A percentile compares a stretch with the other conserved stretches of the same genome.
Conservation (phyloP, 495 filamentous ascomycete genomes). For the Neurospora sp. region DNA sequence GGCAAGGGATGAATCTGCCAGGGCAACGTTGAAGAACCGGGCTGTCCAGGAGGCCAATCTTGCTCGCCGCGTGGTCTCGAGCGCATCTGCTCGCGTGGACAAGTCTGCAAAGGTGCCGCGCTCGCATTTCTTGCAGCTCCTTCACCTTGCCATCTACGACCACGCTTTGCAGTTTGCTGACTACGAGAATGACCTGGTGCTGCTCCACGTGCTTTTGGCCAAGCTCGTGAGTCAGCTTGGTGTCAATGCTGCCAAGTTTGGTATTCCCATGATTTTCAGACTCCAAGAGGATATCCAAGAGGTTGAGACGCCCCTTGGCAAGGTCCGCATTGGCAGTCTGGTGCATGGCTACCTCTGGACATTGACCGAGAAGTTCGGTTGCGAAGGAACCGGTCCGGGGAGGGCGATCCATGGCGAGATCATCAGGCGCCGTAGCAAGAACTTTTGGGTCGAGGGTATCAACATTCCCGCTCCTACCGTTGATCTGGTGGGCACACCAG, state of each 20-base stretch:
- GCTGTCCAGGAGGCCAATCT: conserved; percentile 22
- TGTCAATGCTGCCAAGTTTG: conserved; percentile 69
- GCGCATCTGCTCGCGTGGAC: conserved; percentile 49
- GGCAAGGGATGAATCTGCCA: conserved; percentile 44
- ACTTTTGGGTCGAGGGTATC: conserved; percentile 69
- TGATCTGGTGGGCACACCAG: conserved; percentile 37
- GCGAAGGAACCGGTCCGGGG: conserved; percentile 56
- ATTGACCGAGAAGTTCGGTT: conserved; percentile 65
- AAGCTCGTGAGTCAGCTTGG: conserved; percentile 66
- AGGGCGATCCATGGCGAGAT: conserved; percentile 66
- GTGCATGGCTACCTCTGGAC: conserved; percentile 82
- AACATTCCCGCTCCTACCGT: conserved; percentile 54
- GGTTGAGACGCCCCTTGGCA: conserved; percentile 49
- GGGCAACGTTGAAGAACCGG: conserved; percentile 25
- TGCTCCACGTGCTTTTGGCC: conserved; percentile 64
- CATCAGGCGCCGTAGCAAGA: conserved; percentile 53
- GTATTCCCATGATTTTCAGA: conserved; percentile 77
- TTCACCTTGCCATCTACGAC: conserved; percentile 83
- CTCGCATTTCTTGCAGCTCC: conserved; percentile 67
- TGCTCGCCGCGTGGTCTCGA: conserved; percentile 59
- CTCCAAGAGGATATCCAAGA: conserved; percentile 75
- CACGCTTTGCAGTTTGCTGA: conserved; percentile 62
- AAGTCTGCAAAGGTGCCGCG: conserved; percentile 44
- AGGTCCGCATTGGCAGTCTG: conserved; percentile 69
- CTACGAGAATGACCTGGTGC: conserved; percentile 58